A percentile compares a stretch with the other conserved stretches of the same genome.
These are phyloP conservation scores for Dothideomycetidae sp. DNA, from an alignment of 2,329 filamentous ascomycete genomes.

Conservation along the genomic window DNA sequence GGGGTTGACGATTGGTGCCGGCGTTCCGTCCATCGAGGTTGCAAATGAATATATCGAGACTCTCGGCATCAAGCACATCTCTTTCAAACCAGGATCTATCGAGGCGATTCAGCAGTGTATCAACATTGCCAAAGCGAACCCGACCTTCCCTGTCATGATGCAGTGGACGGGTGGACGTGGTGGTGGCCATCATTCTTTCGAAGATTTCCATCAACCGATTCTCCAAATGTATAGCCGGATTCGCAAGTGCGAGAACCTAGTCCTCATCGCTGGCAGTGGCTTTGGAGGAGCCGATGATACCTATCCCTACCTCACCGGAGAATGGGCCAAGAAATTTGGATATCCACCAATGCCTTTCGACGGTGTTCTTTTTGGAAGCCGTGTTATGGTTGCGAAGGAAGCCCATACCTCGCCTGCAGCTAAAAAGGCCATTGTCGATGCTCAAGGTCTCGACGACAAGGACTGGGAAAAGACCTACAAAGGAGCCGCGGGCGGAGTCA, in stretches of 20 bases:
- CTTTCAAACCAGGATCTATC: constrained; percentile 83
- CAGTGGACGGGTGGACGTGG: constrained; percentile 94
- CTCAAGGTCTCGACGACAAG: constrained; percentile 63
- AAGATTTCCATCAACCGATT: constrained; percentile 89
- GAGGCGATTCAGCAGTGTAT: constrained; percentile 81
- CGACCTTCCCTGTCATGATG: constrained; percentile 77
- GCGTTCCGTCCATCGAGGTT: constrained; percentile 85
- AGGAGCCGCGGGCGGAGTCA: constrained; percentile 77
- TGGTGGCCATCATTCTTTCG: constrained; percentile 86
- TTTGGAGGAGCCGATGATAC: constrained; percentile 84
- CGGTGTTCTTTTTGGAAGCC: constrained; percentile 77
- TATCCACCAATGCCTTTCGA: constrained; percentile 92
- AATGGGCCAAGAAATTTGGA: constrained; percentile 74
- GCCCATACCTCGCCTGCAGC: constrained; percentile 75
- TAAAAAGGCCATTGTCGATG: constrained; percentile 81
- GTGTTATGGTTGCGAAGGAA: constrained; percentile 91
- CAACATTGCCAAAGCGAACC: constrained; percentile 89
- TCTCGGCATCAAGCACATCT: constrained; percentile 79
- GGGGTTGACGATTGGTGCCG: constrained; percentile 81
- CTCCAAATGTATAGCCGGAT: constrained; percentile 84
- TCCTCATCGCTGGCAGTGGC: constrained; percentile 78
- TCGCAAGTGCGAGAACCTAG: constrained; percentile 70
- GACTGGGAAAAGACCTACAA: constrained; percentile 93
- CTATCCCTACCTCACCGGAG: constrained; percentile 80
- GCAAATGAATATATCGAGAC: constrained; percentile 90